Evolutionary conservation across 345 rosid species (phyloP).

Genomic region (Cardamine resedifolia): DNA sequence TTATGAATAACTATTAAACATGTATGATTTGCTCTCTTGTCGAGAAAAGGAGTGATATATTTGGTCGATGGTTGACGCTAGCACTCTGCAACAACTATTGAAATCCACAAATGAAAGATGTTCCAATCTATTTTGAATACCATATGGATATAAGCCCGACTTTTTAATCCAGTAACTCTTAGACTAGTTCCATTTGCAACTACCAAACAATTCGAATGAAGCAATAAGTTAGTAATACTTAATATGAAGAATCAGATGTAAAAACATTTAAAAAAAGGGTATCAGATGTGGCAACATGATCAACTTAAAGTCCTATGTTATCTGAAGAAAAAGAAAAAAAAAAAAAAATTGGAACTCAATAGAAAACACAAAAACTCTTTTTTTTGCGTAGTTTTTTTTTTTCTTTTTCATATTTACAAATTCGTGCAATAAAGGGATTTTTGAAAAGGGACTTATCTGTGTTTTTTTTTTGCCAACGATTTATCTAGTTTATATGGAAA

Average conservation of each 20-base stretch:
- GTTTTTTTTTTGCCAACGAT: no score
- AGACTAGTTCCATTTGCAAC: neutral
- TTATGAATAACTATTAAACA: no score
- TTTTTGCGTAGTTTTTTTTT: no score
- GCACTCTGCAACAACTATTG: neutral
- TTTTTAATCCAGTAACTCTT: neutral
- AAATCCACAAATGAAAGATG: neutral
- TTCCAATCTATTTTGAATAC: neutral
- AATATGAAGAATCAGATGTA: no score
- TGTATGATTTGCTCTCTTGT: neutral
- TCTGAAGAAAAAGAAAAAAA: neutral
- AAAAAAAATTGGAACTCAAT: neutral
- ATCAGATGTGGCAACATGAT: neutral
- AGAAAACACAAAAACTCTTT: neutral
- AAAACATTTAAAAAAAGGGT: no score
- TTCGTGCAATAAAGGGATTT: no score
- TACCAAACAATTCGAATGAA: neutral
- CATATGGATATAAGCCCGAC: neutral
- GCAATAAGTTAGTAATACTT: neutral
- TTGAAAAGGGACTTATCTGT: no score
- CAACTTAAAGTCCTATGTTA: neutral
- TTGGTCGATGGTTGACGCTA: neutral
- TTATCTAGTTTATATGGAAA: no score
- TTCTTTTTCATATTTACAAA: no score
- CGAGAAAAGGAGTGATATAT: neutral